Percentiles rank a stretch among this genome's conserved stretches.
Conservation (phyloP, 345 rosid species). For the Draba incana region DNA sequence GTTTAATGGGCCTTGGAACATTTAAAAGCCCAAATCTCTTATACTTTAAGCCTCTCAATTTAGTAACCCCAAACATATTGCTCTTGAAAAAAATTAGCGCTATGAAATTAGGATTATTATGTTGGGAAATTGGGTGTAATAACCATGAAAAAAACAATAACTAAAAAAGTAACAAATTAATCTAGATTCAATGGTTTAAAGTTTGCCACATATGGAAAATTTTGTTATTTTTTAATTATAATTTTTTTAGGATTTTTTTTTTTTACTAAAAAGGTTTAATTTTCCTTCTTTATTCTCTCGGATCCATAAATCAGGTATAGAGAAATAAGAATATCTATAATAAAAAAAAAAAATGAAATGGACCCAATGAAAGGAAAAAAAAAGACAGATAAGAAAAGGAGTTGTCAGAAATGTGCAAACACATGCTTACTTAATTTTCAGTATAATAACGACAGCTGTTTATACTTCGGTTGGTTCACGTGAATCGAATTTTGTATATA, state of each 20-base stretch:
- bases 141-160: no score
- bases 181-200: no score
- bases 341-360: background rate
- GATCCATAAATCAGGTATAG: constrained; percentile 17
- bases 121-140: no score
- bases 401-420: constrained; percentile 43
- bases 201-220: no score
- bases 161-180: no score
- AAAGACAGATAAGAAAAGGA: constrained; percentile 41
- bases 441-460: constrained; percentile 35
- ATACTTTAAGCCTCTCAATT: background rate
- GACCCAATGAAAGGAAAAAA: constrained; percentile 8
- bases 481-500: constrained; percentile 24
- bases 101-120: background rate
- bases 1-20: background rate
- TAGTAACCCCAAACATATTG: background rate
- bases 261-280: background rate
- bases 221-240: no score
- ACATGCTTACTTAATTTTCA: constrained; percentile 36
- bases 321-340: background rate
- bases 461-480: constrained; percentile 38
- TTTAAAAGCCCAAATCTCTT: background rate
- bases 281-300: constrained; percentile 2
- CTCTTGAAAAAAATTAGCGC: background rate
- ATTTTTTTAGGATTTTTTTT: no score